Percentiles rank a stretch among this genome's conserved stretches.
phyloP scores from a whole-genome alignment of 1,139 yeast species.

The Kodamaea arcana region DNA sequence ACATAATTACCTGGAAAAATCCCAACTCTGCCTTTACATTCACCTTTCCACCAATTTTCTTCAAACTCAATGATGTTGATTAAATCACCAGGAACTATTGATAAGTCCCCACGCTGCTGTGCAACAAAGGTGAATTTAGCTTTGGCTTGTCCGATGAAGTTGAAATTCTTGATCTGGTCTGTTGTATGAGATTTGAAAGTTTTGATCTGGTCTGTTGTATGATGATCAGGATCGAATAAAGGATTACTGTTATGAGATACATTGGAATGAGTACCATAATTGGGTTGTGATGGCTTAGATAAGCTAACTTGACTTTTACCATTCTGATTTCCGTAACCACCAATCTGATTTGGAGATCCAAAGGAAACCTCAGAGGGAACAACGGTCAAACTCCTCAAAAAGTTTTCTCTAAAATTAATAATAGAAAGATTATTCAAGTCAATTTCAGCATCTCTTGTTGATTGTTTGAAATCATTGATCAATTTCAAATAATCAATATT shows the following conservation, averaged over 20 bases:
- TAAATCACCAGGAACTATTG: conserved; percentile 46
- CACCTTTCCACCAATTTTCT: conserved; percentile 63
- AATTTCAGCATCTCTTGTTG: conserved; percentile 13
- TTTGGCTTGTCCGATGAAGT: conserved; percentile 14
- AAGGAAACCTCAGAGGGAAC: too few species aligned
- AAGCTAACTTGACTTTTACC: too few species aligned
- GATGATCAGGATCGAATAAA: neutral
- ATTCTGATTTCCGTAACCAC: too few species aligned
- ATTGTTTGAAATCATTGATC: conserved; percentile 9
- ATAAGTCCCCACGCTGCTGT: conserved; percentile 42
- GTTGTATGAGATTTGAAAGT: too few species aligned
- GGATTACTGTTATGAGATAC: too few species aligned
- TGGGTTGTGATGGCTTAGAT: too few species aligned
- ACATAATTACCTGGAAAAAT: conserved; percentile 57
- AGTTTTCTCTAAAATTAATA: conserved; percentile 20
- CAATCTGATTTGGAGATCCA: neutral
- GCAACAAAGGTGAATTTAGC: conserved; percentile 34
- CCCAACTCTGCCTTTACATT: conserved; percentile 44
- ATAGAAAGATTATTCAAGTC: conserved; percentile 18
- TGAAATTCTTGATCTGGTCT: conserved; percentile 4
- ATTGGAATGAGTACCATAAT: too few species aligned
- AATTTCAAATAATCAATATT: conserved; percentile 9
- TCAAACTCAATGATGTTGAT: conserved; percentile 40
- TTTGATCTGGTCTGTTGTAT: too few species aligned
- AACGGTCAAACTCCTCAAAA: conserved; percentile 11